Percentiles rank a stretch among this genome's conserved stretches.
Evolutionary conservation across 2,329 filamentous ascomycete genomes (phyloP).

Genomic region (Epichloe sylvatica): DNA sequence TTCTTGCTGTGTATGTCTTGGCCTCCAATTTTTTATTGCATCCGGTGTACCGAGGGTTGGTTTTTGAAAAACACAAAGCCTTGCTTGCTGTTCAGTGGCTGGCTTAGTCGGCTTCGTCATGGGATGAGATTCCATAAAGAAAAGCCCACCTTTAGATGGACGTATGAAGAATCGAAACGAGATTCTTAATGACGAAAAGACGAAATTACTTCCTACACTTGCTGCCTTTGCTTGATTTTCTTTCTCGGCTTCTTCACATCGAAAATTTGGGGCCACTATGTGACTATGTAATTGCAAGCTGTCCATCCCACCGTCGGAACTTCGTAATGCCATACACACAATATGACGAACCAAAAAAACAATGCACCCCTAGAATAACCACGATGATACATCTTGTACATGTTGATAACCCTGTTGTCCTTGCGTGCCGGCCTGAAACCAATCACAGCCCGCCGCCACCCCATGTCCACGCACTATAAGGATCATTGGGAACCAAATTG

Average conservation of each 20-base stretch:
- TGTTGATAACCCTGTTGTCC: no score
- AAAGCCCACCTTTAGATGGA: conserved; percentile 20
- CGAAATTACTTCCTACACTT: neutral
- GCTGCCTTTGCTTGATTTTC: neutral
- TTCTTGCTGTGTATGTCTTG: conserved; percentile 10
- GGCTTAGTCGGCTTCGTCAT: conserved; percentile 22
- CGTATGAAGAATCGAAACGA: conserved; percentile 14
- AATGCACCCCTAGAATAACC: no score
- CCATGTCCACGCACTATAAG: conserved; percentile 3
- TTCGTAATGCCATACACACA: no score
- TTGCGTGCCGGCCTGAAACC: no score
- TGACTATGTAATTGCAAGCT: no score
- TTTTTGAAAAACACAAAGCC: neutral
- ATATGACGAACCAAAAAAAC: no score
- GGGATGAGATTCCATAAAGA: conserved; percentile 20
- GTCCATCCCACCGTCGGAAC: no score
- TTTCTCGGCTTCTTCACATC: no score
- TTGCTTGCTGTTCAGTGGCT: conserved; percentile 18
- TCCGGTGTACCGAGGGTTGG: conserved; percentile 36
- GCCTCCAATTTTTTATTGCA: conserved; percentile 31
- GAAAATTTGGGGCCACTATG: no score
- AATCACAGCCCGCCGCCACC: neutral
- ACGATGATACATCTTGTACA: no score
- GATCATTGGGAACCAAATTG: conserved; percentile 4
- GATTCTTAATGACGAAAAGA: conserved; percentile 6